These are phyloP conservation scores for Penstemon barbatus DNA, from an alignment of 257 asterid genomes.

Conservation along the genomic window DNA sequence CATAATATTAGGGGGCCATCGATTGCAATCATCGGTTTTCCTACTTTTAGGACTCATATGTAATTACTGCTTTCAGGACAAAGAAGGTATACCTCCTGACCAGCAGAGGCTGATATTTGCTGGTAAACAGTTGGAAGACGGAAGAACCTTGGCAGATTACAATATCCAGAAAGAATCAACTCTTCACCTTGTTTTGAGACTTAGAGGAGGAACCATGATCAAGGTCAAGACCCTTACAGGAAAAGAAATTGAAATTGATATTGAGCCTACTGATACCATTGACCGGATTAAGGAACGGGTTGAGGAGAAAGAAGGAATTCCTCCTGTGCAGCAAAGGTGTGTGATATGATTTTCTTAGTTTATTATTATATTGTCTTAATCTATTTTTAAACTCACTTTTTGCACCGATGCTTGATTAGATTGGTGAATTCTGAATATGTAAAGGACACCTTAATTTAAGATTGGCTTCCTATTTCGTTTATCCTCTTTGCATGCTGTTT, in stretches of 20 bases:
- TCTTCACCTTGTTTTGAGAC: slow-evolving; percentile 66
- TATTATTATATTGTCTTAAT: not conserved
- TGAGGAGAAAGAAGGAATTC: slow-evolving; percentile 84
- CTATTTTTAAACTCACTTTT: not conserved
- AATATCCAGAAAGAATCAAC: slow-evolving; percentile 67
- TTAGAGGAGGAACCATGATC: slow-evolving; percentile 77
- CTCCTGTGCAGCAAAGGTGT: slow-evolving; percentile 72
- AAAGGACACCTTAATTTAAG: no score
- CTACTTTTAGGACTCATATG: slow-evolving; percentile 17
- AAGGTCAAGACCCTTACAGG: slow-evolving; percentile 75
- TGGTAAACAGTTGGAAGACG: slow-evolving; percentile 79
- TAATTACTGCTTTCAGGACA: slow-evolving; percentile 50
- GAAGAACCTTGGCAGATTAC: slow-evolving; percentile 67
- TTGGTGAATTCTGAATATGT: no score
- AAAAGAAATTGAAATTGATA: slow-evolving; percentile 66
- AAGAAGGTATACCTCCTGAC: slow-evolving; percentile 83
- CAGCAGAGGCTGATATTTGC: slow-evolving; percentile 74
- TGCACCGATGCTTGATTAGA: not conserved
- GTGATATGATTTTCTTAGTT: slow-evolving; percentile 12
- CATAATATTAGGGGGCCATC: not conserved
- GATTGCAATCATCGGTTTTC: not conserved
- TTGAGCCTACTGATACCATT: slow-evolving; percentile 73
- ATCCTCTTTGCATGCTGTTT: no score
- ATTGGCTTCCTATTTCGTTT: no score
- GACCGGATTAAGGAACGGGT: slow-evolving; percentile 72